Evolutionary conservation across 83 land plant genomes (phyloP).

Genomic region (Isoetes engelmannii): DNA sequence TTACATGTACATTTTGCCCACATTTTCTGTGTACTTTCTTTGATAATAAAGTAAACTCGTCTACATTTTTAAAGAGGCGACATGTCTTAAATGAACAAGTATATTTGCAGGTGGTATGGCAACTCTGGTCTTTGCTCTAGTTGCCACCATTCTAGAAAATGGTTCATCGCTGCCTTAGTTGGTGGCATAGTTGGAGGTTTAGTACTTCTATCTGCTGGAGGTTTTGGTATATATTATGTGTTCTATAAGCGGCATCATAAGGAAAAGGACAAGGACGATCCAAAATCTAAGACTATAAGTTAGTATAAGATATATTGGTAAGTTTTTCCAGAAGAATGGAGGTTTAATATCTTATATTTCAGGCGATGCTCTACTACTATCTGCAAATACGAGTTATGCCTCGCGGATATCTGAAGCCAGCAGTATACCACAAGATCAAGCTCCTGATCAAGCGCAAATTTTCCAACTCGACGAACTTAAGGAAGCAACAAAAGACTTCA

Average conservation of each 20-base stretch:
- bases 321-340: background rate
- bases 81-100: too few relatives aligned
- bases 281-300: too few relatives aligned
- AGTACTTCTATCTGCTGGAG: constrained; percentile 18
- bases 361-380: background rate
- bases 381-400: constrained; percentile 27
- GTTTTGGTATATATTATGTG: constrained; percentile 19
- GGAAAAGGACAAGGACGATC: constrained; percentile 13
- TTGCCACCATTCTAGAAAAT: too few relatives aligned
- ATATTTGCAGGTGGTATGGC: too few relatives aligned
- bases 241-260: constrained; percentile 17
- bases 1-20: too few relatives aligned
- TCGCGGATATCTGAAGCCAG: background rate
- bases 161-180: too few relatives aligned
- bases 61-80: too few relatives aligned
- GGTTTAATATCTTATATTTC: background rate
- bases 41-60: too few relatives aligned
- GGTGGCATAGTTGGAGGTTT: too few relatives aligned
- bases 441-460: constrained; percentile 41
- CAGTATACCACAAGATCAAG: constrained; percentile 16
- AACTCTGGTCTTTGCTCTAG: too few relatives aligned
- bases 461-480: constrained; percentile 46
- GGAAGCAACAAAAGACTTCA: constrained; percentile 55
- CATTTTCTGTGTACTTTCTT: too few relatives aligned
- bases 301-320: too few relatives aligned